A percentile compares a stretch with the other conserved stretches of the same genome.
phyloP scores from a whole-genome alignment of 2,329 filamentous ascomycete genomes.

The Verticillium nonalfalfae region DNA sequence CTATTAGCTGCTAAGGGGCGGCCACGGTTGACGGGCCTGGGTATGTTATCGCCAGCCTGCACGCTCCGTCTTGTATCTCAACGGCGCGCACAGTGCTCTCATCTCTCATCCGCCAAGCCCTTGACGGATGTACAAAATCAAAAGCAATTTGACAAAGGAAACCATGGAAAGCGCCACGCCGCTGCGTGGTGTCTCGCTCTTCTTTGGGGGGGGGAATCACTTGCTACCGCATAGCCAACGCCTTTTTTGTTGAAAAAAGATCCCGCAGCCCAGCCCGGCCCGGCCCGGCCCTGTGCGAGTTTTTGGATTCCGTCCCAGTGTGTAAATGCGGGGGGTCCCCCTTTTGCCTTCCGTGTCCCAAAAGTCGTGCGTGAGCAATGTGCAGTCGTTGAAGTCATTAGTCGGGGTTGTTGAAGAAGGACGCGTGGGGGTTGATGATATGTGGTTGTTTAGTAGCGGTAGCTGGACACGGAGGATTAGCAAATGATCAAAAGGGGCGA shows the following conservation, averaged over 20 bases:
- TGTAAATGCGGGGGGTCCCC: background rate
- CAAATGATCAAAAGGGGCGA: background rate
- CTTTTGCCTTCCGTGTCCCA: constrained; percentile 15
- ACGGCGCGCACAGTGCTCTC: background rate
- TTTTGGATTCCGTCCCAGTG: constrained; percentile 12
- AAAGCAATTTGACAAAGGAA: constrained; percentile 16
- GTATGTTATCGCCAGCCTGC: background rate
- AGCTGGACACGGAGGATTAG: constrained; percentile 20
- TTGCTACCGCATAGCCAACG: constrained; percentile 26
- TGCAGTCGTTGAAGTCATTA: constrained; percentile 14
- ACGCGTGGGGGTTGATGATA: constrained; percentile 16
- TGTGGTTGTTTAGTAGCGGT: constrained; percentile 38
- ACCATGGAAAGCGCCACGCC: constrained; percentile 9
- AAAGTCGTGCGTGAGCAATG: constrained; percentile 10
- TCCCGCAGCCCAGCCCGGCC: constrained; percentile 17
- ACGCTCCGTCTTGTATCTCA: background rate
- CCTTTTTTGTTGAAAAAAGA: constrained; percentile 30
- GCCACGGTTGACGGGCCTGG: constrained; percentile 38
- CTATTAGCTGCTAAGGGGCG: constrained; percentile 6
- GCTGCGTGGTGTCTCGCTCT: background rate
- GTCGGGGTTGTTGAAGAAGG: constrained; percentile 9
- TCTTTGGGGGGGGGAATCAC: constrained; percentile 17
- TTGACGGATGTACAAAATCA: constrained; percentile 1
- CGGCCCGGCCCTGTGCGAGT: constrained; percentile 16
- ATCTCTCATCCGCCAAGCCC: constrained; percentile 6